Conservation (phyloP, 2,329 filamentous ascomycete genomes). For the Incumbomyces lentus region DNA sequence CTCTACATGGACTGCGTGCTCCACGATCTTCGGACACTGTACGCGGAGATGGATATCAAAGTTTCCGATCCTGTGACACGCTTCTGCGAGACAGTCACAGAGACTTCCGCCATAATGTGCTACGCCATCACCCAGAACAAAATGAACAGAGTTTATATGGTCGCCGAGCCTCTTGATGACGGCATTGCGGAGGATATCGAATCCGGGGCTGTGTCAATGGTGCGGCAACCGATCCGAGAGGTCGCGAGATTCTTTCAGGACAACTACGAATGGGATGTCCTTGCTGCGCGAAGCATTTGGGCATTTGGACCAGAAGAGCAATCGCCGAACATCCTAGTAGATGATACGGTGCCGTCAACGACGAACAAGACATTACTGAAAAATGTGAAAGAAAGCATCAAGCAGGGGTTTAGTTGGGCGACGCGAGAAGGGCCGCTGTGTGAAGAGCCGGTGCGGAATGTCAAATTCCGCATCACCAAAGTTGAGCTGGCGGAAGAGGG, state of each 20-base stretch:
- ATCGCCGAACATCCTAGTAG: slow-evolving; percentile 89
- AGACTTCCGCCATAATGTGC: slow-evolving; percentile 95
- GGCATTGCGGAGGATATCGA: slow-evolving; percentile 95
- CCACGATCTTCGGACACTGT: slow-evolving; percentile 84
- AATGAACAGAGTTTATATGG: slow-evolving; percentile 98
- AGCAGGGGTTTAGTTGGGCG: slow-evolving; percentile 95
- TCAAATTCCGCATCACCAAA: slow-evolving; percentile 93
- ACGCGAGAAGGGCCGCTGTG: slow-evolving; percentile 90
- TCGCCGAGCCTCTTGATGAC: slow-evolving; percentile 88
- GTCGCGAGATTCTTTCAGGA: slow-evolving; percentile 97
- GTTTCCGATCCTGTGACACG: slow-evolving; percentile 94
- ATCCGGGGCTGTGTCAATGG: slow-evolving; percentile 73
- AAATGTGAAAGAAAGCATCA: slow-evolving; percentile 81
- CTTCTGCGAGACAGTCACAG: slow-evolving; percentile 95
- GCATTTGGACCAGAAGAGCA: slow-evolving; percentile 94
- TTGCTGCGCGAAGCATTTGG: slow-evolving; percentile 93
- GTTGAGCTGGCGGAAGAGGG: slow-evolving; percentile 76
- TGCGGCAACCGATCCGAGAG: slow-evolving; percentile 75
- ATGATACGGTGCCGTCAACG: slow-evolving; percentile 88
- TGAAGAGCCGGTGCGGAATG: slow-evolving; percentile 97
- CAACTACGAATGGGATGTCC: slow-evolving; percentile 91
- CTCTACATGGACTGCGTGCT: slow-evolving; percentile 99
- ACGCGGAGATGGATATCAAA: slow-evolving; percentile 98
- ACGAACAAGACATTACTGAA: slow-evolving; percentile 86
- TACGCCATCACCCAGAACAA: slow-evolving; percentile 98